Evolutionary conservation across 306 rosid genomes (phyloP).

Genomic region (Erythrophleum fordii): DNA sequence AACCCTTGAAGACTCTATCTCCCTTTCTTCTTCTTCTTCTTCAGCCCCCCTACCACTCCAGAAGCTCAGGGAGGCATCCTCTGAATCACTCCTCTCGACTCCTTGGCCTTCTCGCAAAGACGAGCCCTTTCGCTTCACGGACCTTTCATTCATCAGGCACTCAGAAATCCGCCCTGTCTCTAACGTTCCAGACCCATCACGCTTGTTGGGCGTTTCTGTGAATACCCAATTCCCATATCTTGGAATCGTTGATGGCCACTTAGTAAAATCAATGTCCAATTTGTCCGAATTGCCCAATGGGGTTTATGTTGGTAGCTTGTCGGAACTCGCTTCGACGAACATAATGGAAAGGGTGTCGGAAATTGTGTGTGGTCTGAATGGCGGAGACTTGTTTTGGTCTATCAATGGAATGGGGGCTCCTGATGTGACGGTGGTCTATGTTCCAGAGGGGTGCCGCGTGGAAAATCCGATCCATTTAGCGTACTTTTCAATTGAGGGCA

Average conservation of each 20-base stretch:
- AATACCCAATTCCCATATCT: conserved; percentile 50
- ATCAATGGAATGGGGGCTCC: conserved; percentile 92
- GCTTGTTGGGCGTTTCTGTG: background rate
- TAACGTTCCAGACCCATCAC: conserved; percentile 39
- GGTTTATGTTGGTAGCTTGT: conserved; percentile 69
- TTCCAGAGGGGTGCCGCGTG: conserved; percentile 69
- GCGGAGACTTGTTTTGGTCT: conserved; percentile 87
- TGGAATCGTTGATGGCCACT: conserved; percentile 64
- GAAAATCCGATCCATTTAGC: conserved; percentile 65
- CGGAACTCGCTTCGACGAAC: conserved; percentile 44
- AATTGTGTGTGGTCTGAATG: conserved; percentile 28
- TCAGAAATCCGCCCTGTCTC: conserved; percentile 70
- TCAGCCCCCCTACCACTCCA: conserved; percentile 57
- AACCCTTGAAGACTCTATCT: conserved; percentile 76
- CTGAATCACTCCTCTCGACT: conserved; percentile 71
- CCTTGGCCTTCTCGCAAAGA: conserved; percentile 92
- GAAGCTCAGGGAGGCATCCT: conserved; percentile 67
- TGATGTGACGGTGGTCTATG: conserved; percentile 77
- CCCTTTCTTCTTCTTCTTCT: conserved; percentile 45
- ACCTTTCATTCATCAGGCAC: conserved; percentile 69
- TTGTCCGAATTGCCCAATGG: conserved; percentile 54
- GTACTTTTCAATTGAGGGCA: conserved; percentile 55
- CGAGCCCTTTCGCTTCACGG: conserved; percentile 92
- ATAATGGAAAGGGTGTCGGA: conserved; percentile 56
- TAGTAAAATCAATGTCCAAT: conserved; percentile 35